A percentile compares a stretch with the other conserved stretches of the same genome.
Evolutionary conservation across 2,329 filamentous ascomycete genomes (phyloP).

Genomic region (Cercospora berteroae): DNA sequence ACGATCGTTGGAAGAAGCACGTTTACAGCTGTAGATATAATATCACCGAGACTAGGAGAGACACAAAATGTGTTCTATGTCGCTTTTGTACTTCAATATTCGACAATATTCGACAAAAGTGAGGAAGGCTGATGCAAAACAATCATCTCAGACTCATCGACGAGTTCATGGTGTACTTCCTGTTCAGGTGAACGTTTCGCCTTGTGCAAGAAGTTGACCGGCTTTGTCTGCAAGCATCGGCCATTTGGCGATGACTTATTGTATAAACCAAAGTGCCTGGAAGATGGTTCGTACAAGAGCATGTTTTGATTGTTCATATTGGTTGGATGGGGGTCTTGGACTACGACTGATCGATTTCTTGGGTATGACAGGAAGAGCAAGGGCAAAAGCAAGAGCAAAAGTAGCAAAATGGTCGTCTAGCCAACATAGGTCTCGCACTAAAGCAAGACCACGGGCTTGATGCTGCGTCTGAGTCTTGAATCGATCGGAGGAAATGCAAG

Average conservation of each 20-base stretch:
- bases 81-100: background rate
- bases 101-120: background rate
- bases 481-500: no score
- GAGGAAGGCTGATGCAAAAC: background rate
- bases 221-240: background rate
- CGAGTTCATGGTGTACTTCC: no score
- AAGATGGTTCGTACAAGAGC: background rate
- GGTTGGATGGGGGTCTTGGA: background rate
- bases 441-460: no score
- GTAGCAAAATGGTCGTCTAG: background rate
- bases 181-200: no score
- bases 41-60: background rate
- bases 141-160: background rate
- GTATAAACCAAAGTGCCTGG: background rate
- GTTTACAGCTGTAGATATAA: background rate
- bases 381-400: background rate
- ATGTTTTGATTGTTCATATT: background rate
- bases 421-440: no score
- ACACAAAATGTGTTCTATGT: background rate
- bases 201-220: background rate
- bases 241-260: background rate
- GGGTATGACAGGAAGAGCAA: no score
- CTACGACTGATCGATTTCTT: background rate
- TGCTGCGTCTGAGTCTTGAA: no score
- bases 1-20: no score